Evolutionary conservation across 2,329 filamentous ascomycete species (phyloP), one percentile per base, ranked within the genome.

Genomic region (Geosmithia flava): DNA sequence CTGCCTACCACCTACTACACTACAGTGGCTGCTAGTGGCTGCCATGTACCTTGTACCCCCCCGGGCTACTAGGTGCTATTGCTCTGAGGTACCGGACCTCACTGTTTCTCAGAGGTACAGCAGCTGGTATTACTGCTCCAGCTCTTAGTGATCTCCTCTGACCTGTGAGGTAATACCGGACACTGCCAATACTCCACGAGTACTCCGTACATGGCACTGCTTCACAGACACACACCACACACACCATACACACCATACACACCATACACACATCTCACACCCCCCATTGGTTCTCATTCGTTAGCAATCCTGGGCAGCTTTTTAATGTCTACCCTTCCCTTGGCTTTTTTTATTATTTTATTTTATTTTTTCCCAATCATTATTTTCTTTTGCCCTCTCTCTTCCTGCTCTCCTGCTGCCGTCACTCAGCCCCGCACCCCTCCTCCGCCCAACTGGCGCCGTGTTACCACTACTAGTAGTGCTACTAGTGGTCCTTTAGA

Each of bases 391-490:
- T 42, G n/a, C 17, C 17, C 40, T n/a, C 40, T 44, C 43, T 30
- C 42, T n/a, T 27, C 43, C 43, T 44, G 16, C 40, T 44, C 30
- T 16, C 11, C 44, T 46, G 45, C 30, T 37, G 44, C 29, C 30
- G 23, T 43, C n/a, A 47, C 45, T 47, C 47, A 46, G 43, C 44
- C 48, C 44, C 30, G 48, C 48, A 45, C 44, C 29, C 44, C 44
- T n/a, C 44, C 44, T n/a, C 20, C 48, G 46, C 44, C 43, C 47
- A 40, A 30, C 37, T 33, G 27, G 29, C 44, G 44, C 41, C 30
- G 48, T 49, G 48, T 49, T 44, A 47, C 48, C 48, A 49, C 40
- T 23, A 45, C 20, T 41, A 46, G 43, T 27, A 27, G 23, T 27
- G 23, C 23, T 27, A 27, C 23, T 27, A 27, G 23, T 27, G 23